A percentile compares a stretch with the other conserved stretches of the same genome.
Evolutionary conservation across 441 rosid genomes (phyloP).

Genomic region (Bocquillonia castaneifolia): DNA sequence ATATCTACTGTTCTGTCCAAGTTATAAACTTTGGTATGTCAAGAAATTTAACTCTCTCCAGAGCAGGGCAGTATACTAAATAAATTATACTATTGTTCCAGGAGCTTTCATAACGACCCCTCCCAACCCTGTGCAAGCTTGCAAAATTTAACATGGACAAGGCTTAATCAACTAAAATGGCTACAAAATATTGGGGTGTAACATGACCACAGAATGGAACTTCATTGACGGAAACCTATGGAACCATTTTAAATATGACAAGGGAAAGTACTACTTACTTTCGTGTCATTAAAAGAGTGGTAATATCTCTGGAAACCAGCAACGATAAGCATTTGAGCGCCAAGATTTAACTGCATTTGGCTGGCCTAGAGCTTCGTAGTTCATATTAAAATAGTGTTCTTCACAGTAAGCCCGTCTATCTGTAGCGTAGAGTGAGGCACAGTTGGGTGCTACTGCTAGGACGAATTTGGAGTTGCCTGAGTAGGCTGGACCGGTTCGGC

Average conservation of each 20-base stretch:
- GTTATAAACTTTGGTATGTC: no score
- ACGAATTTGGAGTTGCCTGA: background rate
- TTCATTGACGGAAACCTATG: no score
- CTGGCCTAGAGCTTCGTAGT: background rate
- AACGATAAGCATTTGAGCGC: background rate
- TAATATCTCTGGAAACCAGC: background rate
- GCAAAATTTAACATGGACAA: no score
- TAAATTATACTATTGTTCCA: no score
- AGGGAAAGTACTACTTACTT: background rate
- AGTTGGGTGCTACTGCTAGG: background rate
- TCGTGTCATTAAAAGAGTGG: background rate
- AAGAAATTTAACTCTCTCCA: no score
- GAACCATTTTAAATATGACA: background rate
- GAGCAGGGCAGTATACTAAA: no score
- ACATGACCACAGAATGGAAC: no score
- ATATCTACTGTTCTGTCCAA: no score
- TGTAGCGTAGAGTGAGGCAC: background rate
- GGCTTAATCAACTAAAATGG: no score
- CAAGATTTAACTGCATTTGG: background rate
- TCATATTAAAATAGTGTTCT: background rate
- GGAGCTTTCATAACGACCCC: no score
- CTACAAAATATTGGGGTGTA: no score
- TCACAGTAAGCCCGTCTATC: background rate
- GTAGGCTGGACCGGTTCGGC: background rate
- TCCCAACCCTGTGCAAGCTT: no score